Evolutionary conservation across 2,329 filamentous ascomycete species (phyloP).

Genomic region (Sarocladium brachiariae): DNA sequence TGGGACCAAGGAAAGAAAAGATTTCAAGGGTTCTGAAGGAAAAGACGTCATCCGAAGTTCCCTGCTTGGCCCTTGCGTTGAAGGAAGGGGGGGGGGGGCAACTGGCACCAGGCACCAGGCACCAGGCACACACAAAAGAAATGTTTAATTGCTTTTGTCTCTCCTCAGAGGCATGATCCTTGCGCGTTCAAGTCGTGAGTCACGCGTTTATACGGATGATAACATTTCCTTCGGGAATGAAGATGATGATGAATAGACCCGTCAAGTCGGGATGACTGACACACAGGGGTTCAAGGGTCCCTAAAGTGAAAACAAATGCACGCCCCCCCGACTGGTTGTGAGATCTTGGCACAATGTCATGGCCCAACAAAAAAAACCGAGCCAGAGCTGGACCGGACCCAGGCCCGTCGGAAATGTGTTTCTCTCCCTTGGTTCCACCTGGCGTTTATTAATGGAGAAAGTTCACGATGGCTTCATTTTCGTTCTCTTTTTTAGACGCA

Average conservation of each 20-base stretch:
- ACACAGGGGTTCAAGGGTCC: background rate
- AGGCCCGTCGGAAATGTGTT: background rate
- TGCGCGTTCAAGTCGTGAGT: constrained; percentile 2
- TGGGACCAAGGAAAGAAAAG: background rate
- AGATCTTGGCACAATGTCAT: too few species aligned
- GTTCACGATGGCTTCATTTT: background rate
- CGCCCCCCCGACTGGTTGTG: too few species aligned
- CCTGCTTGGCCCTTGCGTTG: background rate
- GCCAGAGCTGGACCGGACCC: background rate
- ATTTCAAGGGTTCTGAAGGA: background rate
- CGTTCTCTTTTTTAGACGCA: background rate
- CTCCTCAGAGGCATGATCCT: constrained; percentile 2
- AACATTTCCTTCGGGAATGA: background rate
- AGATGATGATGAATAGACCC: too few species aligned
- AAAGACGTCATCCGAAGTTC: background rate
- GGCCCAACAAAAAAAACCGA: too few species aligned
- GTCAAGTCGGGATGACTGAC: background rate
- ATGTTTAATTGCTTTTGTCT: constrained; percentile 1
- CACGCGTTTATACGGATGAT: background rate
- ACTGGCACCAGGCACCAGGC: background rate
- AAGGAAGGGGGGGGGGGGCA: too few species aligned
- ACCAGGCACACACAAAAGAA: background rate
- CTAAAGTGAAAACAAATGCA: background rate
- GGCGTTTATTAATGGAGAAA: background rate
- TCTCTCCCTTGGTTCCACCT: background rate